Conservation (phyloP, 768 basidiomycete species). For the Boletales sp. region DNA sequence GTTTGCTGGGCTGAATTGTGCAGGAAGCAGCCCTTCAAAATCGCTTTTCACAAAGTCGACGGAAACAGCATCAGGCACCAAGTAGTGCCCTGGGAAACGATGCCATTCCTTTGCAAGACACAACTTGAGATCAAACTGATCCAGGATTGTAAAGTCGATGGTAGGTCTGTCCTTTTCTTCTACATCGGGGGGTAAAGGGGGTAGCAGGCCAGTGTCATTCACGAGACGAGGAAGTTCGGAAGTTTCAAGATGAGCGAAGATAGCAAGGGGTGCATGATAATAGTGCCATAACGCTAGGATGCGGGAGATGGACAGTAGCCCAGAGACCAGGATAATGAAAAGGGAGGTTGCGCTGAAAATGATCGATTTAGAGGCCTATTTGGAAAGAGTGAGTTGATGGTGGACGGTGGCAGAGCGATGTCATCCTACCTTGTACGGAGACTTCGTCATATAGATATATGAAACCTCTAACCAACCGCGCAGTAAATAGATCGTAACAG, state of each 20-base stretch:
- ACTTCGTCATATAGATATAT: constrained; percentile 74
- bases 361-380: constrained; percentile 70
- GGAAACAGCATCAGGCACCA: constrained; percentile 77
- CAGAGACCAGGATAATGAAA: constrained; percentile 60
- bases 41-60: constrained; percentile 92
- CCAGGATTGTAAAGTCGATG: constrained; percentile 67
- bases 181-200: constrained; percentile 38
- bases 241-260: constrained; percentile 68
- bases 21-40: constrained; percentile 85
- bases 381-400: neutral
- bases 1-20: constrained; percentile 57
- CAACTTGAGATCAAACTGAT: constrained; percentile 65
- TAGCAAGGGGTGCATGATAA: constrained; percentile 84
- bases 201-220: constrained; percentile 63
- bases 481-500: constrained; percentile 78
- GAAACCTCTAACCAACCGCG: constrained; percentile 82
- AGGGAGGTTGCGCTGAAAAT: constrained; percentile 78
- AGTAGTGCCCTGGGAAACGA: constrained; percentile 86
- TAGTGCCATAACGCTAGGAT: constrained; percentile 82
- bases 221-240: constrained; percentile 80
- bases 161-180: constrained; percentile 44
- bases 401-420: neutral
- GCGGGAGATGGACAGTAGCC: constrained; percentile 72
- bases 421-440: constrained; percentile 73
- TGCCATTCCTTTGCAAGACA: constrained; percentile 97